Conservation (phyloP, 768 basidiomycete species). For the Cubamyces lactineus region DNA sequence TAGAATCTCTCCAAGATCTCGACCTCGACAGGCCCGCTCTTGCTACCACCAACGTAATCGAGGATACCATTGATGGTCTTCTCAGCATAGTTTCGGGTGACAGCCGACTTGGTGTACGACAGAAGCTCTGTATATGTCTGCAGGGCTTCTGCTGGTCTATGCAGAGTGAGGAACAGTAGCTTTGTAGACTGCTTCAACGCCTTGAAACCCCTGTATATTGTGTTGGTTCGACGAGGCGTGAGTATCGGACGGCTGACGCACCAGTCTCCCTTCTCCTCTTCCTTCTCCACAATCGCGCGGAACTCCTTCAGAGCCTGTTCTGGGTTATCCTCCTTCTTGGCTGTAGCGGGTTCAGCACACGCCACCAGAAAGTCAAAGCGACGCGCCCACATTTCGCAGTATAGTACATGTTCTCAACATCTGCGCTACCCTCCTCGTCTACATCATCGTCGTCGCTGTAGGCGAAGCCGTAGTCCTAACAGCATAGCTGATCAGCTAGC, state of each 20-base stretch:
- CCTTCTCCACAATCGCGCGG: conserved; percentile 83
- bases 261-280: conserved; percentile 95
- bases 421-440: conserved; percentile 77
- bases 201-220: conserved; percentile 89
- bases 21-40: conserved; percentile 77
- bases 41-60: conserved; percentile 94
- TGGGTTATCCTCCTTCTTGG: conserved; percentile 92
- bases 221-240: neutral
- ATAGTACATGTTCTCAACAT: conserved; percentile 98
- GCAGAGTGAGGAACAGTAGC: conserved; percentile 78
- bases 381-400: conserved; percentile 83
- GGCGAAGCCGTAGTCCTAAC: conserved; percentile 91
- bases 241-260: conserved; percentile 40
- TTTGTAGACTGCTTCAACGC: conserved; percentile 98
- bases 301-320: conserved; percentile 93
- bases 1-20: conserved; percentile 95
- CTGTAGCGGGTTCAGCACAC: conserved; percentile 43
- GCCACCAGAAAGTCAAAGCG: neutral
- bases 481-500: conserved; percentile 15
- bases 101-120: conserved; percentile 93
- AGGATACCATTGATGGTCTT: conserved; percentile 98
- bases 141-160: conserved; percentile 83
- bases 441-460: conserved; percentile 92
- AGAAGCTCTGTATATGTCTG: conserved; percentile 84
- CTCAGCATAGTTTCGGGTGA: conserved; percentile 95